Evolutionary conservation across 208 protist species (phyloP), one percentile per base, ranked within the genome.

Genomic region (Leishmania turanica): DNA sequence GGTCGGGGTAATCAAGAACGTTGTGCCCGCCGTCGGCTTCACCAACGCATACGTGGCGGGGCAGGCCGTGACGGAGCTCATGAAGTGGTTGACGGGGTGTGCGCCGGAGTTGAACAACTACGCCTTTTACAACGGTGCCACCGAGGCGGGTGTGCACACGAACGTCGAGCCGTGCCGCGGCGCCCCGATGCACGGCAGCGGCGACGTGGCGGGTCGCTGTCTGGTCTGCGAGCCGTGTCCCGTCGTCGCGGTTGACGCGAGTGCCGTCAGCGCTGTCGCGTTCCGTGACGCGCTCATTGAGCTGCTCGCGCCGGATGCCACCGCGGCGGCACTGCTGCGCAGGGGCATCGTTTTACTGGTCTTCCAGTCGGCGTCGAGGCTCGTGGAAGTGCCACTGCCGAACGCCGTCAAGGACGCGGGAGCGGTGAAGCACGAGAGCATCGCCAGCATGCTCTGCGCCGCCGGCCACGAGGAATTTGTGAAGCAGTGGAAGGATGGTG

Each of bases 1-100:
- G 17, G 88, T 97, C 77, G 98, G 98, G 69, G 99, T 99, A 0
- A 88, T 99, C 15, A 99, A 99, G 83, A 99, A 99, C 78, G 99
- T 99, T 75, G 99, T 99, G 80, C 99, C 99, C 3, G 99, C 99
- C 0, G 99, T 99, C 47, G 98, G 98, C 51, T 99, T 98, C 60
- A 99, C 99, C 45, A 99, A 99, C 85, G 98, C 99, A 34, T 91
- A 99, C 58, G 96, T 99, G 34, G 95, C 98, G 19, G 95, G 93
- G 27, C 90, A 95, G 47, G 98, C 96, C 45, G 94, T 97, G 7
- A 96, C 96, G 49, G 98, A 99, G 87, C 90, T 92, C 8, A 79
- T 99, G 54, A 99, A 99, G 87, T 84, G 99, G 17, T 85, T 97
- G 15, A 99, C 94, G 11, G 91, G 92, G 62, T 86, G 89, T 53